phyloP scores from a whole-genome alignment of 345 rosid genomes.

The Syzygium aromaticum region DNA sequence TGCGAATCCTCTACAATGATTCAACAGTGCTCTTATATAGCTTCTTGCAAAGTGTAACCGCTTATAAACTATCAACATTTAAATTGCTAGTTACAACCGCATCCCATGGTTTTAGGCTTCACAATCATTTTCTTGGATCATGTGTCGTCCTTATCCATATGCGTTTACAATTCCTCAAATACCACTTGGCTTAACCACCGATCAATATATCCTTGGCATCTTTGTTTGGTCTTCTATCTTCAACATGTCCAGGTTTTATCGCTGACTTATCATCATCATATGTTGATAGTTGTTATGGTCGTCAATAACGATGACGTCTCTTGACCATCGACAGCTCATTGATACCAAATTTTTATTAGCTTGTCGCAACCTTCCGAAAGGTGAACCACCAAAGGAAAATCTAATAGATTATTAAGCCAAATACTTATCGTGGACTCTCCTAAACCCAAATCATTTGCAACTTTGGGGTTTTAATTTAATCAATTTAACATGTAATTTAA shows the following conservation, averaged over 20 bases:
- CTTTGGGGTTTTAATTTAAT: too few species aligned
- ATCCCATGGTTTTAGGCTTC: background rate
- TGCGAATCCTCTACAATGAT: background rate
- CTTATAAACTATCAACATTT: background rate
- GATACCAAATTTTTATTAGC: too few species aligned
- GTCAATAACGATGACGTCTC: background rate
- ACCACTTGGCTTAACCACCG: background rate
- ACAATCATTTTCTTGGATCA: background rate
- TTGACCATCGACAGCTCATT: too few species aligned
- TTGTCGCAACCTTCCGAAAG: too few species aligned
- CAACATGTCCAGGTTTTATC: background rate
- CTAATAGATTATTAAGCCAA: too few species aligned
- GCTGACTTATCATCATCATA: background rate
- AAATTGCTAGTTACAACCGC: background rate
- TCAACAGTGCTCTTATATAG: background rate
- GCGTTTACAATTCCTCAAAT: background rate
- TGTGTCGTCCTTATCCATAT: background rate
- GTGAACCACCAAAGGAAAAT: too few species aligned
- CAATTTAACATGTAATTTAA: too few species aligned
- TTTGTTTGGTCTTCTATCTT: background rate
- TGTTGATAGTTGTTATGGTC: background rate
- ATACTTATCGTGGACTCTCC: too few species aligned
- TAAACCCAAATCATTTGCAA: too few species aligned
- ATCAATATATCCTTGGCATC: background rate
- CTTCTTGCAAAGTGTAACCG: background rate